Evolutionary conservation across 192 early-diverging fungal genomes (phyloP), one percentile per base, ranked within the genome.

Genomic region (Phycomyces nitens): DNA sequence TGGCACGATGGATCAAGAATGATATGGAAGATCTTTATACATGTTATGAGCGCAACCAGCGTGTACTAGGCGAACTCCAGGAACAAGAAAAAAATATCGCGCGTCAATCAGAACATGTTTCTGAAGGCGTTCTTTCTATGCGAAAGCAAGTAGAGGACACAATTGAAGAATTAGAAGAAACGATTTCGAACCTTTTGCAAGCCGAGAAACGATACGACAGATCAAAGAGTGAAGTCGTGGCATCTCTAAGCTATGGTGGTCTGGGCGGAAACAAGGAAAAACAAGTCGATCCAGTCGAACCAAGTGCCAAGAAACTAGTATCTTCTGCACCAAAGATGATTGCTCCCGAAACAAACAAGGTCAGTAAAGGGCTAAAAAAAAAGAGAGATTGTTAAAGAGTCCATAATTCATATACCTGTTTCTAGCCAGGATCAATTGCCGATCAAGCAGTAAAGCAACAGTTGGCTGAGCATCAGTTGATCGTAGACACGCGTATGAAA

Each of bases 191-290:
- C 41, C 64, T 81, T 62, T 29, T 71, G 21, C 69, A 71, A 22
- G 74, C 77, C 8, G 74, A 79, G 12, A 81, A 79, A 56, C 68
- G 70, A 9, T 57, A 77, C 5, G 84, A 85, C 20, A 77, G 84
- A 42, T 65, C 67, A 29, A 52, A 70, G 7, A 80, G 82, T 56
- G 71, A 69, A 7, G 69, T 79, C 1, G 73, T 80, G 40, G 49
- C 65, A 24, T 52, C 61, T 7, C 26, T 73, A 0, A 40, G 6
- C 2, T 42, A 23, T 27, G 71, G 71, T 34, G 71, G 71, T 8
- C 12, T 73, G 6, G 71, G 65, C 5, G 71, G 61, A 23, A 50
- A 34, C 21, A 40, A 29, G 0, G 65, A 47, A 20, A 39, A 26
- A 34, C 52, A 56, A 11, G 22, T 43, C 4, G 54, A 56, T 23